Evolutionary conservation across 768 basidiomycete genomes (phyloP), one percentile per base, ranked within the genome.

Genomic region (Lactifluus piperatus): DNA sequence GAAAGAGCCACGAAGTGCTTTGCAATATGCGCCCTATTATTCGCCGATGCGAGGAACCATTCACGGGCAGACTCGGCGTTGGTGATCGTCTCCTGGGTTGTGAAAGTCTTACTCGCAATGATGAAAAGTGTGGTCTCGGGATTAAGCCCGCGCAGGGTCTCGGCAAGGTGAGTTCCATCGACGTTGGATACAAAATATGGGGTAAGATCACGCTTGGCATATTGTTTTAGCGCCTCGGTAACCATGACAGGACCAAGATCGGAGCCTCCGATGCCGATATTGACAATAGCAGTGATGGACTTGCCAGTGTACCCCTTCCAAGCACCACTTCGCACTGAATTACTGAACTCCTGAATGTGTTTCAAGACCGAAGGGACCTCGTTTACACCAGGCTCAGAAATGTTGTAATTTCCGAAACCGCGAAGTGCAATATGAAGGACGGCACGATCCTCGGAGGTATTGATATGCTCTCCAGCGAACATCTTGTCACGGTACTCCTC

Each of bases 281-380:
- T 98, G 70, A 99, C 94, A 73, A 99, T 85, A 49, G 92, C 86
- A 68, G 85, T 82, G 79, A 99, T 98, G 10, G 82, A 69, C 76
- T 97, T 97, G 44, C 97, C 95, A 1, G 94, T 97, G 77, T 97
- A 98, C 16, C 97, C 97, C 73, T 88, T 97, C 93, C 94, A 97
- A 57, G 77, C 77, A 29, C 95, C 97, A 60, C 79, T 85, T 59
- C 95, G 80, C 50, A 99, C 82, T 37, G 83, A 75, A 41, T 94
- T 85, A 51, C 86, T 81, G 77, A 99, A 99, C 70, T 82, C 78
- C 70, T 89, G 88, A 71, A 99, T 98, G 75, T 98, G 97, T 30
- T 81, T 78, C 63, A 97, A 81, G 14, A 97, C 97, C 24, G 74
- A 79, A 32, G 76, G 71, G 62, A 99, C 94, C 71, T 97, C 88